Conservation (phyloP, 345 rosid genomes). For the Salix brachista region DNA sequence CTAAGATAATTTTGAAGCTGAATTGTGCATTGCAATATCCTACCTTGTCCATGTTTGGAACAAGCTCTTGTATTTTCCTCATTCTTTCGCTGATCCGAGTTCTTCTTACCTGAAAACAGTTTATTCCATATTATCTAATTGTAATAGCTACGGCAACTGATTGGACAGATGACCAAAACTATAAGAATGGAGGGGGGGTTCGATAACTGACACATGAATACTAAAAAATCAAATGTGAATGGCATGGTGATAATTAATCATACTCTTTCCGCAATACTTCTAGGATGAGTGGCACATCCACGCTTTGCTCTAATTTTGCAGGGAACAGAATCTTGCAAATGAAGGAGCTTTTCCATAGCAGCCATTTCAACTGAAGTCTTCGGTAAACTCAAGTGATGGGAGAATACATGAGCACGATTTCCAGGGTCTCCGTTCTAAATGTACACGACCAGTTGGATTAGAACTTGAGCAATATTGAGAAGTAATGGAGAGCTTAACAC, state of each 20-base stretch:
- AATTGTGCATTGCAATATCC: not conserved
- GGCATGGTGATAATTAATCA: not conserved
- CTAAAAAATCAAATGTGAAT: not conserved
- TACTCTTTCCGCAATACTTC: slow-evolving; percentile 98
- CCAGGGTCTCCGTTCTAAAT: slow-evolving; percentile 43
- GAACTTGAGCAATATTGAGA: not conserved
- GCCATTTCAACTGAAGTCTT: slow-evolving; percentile 54
- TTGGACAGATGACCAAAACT: not conserved
- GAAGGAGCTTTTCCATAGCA: slow-evolving; percentile 62
- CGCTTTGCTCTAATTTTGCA: slow-evolving; percentile 95
- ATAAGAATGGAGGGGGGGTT: not conserved
- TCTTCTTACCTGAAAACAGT: slow-evolving; percentile 69
- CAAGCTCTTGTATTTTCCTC: slow-evolving; percentile 95
- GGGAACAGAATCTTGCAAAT: slow-evolving; percentile 85
- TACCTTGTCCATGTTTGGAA: slow-evolving; percentile 99
- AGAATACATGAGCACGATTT: slow-evolving; percentile 26
- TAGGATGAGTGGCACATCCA: slow-evolving; percentile 99
- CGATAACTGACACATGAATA: not conserved
- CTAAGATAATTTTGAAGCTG: not conserved
- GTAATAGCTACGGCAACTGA: not conserved
- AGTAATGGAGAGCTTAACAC: not conserved
- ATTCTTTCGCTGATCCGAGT: slow-evolving; percentile 91
- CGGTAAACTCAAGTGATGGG: slow-evolving; percentile 57
- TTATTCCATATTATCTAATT: not conserved
- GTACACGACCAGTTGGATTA: slow-evolving; percentile 6